phyloP scores from a whole-genome alignment of 2,329 filamentous ascomycete genomes.

The Neopestalotiopsis sp. region DNA sequence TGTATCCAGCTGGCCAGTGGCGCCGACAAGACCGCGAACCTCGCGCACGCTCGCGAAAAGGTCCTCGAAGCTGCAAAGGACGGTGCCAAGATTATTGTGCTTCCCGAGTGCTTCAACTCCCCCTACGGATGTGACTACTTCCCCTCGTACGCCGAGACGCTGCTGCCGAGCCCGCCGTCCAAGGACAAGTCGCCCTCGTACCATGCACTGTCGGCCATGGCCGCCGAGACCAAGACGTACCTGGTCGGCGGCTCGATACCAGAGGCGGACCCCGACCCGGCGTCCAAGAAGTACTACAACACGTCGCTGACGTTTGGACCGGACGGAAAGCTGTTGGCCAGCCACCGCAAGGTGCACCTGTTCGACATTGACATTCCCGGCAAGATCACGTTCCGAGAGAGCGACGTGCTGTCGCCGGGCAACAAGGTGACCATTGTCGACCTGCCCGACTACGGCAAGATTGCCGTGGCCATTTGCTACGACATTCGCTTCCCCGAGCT shows the following conservation, averaged over 20 bases:
- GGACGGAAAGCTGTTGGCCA: constrained; percentile 77
- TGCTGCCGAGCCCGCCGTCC: constrained; percentile 77
- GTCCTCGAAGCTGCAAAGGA: constrained; percentile 78
- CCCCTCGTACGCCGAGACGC: constrained; percentile 86
- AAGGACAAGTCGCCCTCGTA: constrained; percentile 77
- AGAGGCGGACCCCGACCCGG: constrained; percentile 65
- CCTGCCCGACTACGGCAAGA: constrained; percentile 84
- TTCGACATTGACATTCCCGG: constrained; percentile 98
- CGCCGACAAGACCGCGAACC: constrained; percentile 84
- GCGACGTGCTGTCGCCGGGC: constrained; percentile 84
- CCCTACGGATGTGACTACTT: constrained; percentile 94
- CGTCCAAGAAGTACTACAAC: constrained; percentile 80
- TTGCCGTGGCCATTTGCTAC: constrained; percentile 94
- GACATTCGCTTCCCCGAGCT: constrained; percentile 96
- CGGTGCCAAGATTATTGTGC: constrained; percentile 85
- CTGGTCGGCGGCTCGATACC: constrained; percentile 93
- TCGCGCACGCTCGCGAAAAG: constrained; percentile 78
- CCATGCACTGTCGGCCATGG: constrained; percentile 81
- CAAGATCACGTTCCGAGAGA: constrained; percentile 90
- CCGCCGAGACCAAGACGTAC: constrained; percentile 78
- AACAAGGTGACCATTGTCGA: constrained; percentile 86
- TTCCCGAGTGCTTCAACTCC: constrained; percentile 99
- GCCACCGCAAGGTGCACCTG: constrained; percentile 91
- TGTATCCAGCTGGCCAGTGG: constrained; percentile 83
- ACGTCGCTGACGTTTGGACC: constrained; percentile 86